Evolutionary conservation across 371 early-diverging fungal genomes (phyloP).

Genomic region (Rhizopus arrhizus): DNA sequence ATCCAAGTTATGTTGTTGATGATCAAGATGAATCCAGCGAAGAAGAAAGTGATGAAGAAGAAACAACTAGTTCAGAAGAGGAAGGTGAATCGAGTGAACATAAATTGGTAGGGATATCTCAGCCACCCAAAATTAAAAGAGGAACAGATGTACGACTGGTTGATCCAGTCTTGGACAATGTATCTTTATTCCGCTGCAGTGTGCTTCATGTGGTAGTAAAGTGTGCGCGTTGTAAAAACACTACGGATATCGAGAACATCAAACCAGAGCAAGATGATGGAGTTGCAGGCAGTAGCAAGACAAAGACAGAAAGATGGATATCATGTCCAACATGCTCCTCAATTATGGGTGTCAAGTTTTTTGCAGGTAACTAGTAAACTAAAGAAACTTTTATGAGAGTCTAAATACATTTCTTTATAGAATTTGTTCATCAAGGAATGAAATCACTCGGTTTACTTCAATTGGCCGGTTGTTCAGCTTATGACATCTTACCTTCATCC

Average conservation of each 20-base stretch:
- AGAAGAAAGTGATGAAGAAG: slow-evolving; percentile 5
- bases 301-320: slow-evolving; percentile 63
- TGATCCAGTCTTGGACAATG: slow-evolving; percentile 55
- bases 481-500: slow-evolving; percentile 69
- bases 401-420: slow-evolving; percentile 37
- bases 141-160: slow-evolving; percentile 76
- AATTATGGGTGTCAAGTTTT: slow-evolving; percentile 55
- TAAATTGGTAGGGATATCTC: neutral
- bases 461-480: slow-evolving; percentile 63
- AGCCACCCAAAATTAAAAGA: slow-evolving; percentile 39
- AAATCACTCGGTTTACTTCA: slow-evolving; percentile 74
- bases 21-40: slow-evolving; percentile 29
- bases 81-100: slow-evolving; percentile 12
- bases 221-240: slow-evolving; percentile 75
- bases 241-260: slow-evolving; percentile 58
- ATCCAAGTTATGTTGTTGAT: slow-evolving; percentile 26
- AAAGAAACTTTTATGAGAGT: slow-evolving; percentile 28
- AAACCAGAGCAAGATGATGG: slow-evolving; percentile 36
- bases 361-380: slow-evolving; percentile 19
- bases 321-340: slow-evolving; percentile 72
- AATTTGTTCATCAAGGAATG: slow-evolving; percentile 60
- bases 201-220: slow-evolving; percentile 65
- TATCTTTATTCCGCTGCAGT: slow-evolving; percentile 65
- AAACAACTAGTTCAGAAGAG: slow-evolving; percentile 14
- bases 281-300: neutral